These are phyloP conservation scores for Crepidotus sp. DNA, from an alignment of 1,284 basidiomycete genomes.

Conservation along the genomic window DNA sequence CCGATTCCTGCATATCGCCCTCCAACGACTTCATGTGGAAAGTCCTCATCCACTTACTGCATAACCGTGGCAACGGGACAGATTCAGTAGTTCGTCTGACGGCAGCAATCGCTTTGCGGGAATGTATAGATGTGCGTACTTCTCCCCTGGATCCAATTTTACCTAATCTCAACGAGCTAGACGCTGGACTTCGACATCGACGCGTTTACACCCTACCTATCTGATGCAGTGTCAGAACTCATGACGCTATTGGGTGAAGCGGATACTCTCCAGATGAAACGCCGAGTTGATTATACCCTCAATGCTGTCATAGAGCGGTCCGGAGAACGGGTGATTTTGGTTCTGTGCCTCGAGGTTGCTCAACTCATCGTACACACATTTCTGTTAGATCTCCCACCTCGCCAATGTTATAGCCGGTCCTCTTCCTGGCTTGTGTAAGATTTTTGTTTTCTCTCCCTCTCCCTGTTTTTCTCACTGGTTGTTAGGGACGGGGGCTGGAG, in stretches of 20 bases:
- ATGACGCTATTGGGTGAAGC: constrained; percentile 66
- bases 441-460: neutral
- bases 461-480: constrained; percentile 9
- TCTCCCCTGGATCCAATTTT: neutral
- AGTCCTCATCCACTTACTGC: constrained; percentile 65
- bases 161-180: constrained; percentile 28
- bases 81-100: constrained; percentile 80
- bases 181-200: constrained; percentile 48
- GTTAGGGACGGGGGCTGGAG: constrained; percentile 57
- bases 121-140: constrained; percentile 72
- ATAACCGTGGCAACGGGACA: constrained; percentile 57
- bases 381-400: constrained; percentile 73
- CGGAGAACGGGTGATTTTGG: constrained; percentile 42
- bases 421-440: constrained; percentile 71
- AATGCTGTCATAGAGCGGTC: constrained; percentile 68
- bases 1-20: constrained; percentile 44
- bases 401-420: constrained; percentile 57
- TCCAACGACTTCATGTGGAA: constrained; percentile 70
- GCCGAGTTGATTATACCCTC: constrained; percentile 60
- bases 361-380: neutral
- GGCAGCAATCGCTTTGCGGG: constrained; percentile 64
- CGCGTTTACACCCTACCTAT: constrained; percentile 53
- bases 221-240: constrained; percentile 49
- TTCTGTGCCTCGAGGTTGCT: neutral
- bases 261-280: constrained; percentile 72